Evolutionary conservation across 2,329 filamentous ascomycete species (phyloP).

Genomic region (Scleromitrula shiraiana): DNA sequence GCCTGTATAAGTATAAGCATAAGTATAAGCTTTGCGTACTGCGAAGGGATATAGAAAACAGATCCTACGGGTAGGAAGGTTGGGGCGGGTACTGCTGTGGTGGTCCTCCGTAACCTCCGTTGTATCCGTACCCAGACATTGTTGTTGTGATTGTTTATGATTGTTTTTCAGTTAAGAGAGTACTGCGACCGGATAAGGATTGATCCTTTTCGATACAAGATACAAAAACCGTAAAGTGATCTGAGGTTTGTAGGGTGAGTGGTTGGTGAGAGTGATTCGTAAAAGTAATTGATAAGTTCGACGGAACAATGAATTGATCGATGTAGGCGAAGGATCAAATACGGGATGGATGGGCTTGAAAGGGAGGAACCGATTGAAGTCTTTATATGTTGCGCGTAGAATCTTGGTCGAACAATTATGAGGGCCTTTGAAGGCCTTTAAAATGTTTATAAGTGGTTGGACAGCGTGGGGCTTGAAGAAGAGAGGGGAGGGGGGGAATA

Average conservation of each 20-base stretch:
- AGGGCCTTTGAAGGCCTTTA: too few species aligned
- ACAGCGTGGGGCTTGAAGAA: neutral
- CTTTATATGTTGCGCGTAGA: too few species aligned
- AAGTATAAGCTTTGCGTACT: neutral
- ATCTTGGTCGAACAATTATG: too few species aligned
- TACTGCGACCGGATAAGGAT: neutral
- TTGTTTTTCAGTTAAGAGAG: neutral
- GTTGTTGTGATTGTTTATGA: neutral
- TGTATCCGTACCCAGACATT: slow-evolving; percentile 57
- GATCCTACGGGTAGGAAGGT: slow-evolving; percentile 42
- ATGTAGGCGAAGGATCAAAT: neutral
- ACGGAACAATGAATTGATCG: too few species aligned
- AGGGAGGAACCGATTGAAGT: slow-evolving; percentile 3
- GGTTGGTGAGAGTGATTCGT: neutral
- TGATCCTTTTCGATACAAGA: too few species aligned
- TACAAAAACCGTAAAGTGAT: too few species aligned
- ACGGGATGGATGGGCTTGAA: neutral
- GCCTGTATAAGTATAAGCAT: slow-evolving; percentile 13
- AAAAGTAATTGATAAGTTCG: neutral
- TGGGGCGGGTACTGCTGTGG: slow-evolving; percentile 34
- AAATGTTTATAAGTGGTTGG: neutral
- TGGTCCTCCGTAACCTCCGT: slow-evolving; percentile 35
- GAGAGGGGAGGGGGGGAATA: neutral
- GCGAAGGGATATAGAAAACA: slow-evolving; percentile 1
- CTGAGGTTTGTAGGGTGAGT: neutral